Base-by-base conservation (phyloP, 2,329 filamentous ascomycete genomes). In the Madurella fahalii region DNA sequence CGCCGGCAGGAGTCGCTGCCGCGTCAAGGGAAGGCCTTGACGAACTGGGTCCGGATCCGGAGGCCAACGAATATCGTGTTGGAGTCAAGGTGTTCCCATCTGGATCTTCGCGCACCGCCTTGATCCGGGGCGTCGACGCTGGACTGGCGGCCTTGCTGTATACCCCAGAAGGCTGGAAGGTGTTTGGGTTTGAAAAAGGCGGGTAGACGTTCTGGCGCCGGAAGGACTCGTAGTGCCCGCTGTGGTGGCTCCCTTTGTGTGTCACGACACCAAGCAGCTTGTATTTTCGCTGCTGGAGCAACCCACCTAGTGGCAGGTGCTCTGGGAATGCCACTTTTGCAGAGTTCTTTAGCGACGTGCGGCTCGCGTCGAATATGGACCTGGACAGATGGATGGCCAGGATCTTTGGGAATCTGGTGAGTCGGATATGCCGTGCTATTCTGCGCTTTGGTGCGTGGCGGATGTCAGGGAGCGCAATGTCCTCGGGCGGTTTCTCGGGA, bases 161-260 rank as follows among this genome's bases (percentile, higher is more conserved):
- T 34, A 86, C 83, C 7, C 84, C 86, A 39, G 89, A 88, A 5
- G 81, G 80, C 57, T 88, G 86, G 70, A 95, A 93, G 0, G 84
- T 85, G 62, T 89, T 86, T 0, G 88, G 84, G 8, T 93, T 96
- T 1, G 90, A 88, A 67, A 85, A 97, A 0, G 92, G 92, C 2
- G 87, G 75, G 48, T 86, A 83, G 9, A 90, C 73, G 55, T 89
- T 87, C 70, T 97, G 94, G 39, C 94, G 83, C 34, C 94, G 82
- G 70, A 97, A 97, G 1, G 91, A 93, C 70, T 99, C 94, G 73
- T 99, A 99, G 68, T 99, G 94, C 1, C 94, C 94, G 64, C 91
- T 96, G 67, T 96, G 87, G 69, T 99, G 94, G 58, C 89, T 95
- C 39, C 94, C 94, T 66, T 95, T 95, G 68, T 99, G 94, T 18